These are phyloP conservation scores for Elsinoe batatas DNA, from an alignment of 2,329 filamentous ascomycete species.

Conservation along the genomic window DNA sequence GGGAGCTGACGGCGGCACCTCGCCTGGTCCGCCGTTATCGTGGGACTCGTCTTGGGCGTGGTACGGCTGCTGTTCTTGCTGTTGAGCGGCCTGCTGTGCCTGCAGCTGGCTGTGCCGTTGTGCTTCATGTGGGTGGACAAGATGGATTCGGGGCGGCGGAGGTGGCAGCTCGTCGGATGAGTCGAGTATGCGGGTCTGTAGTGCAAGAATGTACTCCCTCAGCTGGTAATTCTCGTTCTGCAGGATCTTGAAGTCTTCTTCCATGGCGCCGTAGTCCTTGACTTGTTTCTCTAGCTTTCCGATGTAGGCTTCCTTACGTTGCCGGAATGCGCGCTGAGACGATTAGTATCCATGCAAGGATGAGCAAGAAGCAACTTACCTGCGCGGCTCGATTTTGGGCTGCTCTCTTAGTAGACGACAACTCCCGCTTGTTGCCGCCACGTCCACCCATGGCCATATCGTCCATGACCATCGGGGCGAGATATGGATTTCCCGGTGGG, in stretches of 20 bases:
- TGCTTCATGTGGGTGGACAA: slow-evolving; percentile 41
- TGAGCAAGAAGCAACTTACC: slow-evolving; percentile 42
- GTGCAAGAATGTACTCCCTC: slow-evolving; percentile 81
- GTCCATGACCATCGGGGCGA: slow-evolving; percentile 50
- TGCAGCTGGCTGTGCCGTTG: background rate
- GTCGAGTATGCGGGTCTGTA: slow-evolving; percentile 80
- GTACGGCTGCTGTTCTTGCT: slow-evolving; percentile 10
- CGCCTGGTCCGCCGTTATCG: background rate
- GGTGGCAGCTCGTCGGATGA: slow-evolving; percentile 74
- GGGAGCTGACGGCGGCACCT: background rate
- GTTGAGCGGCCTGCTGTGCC: slow-evolving; percentile 21
- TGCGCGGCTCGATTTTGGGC: slow-evolving; percentile 95
- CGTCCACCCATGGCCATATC: slow-evolving; percentile 41
- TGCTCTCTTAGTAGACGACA: slow-evolving; percentile 91
- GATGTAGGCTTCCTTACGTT: slow-evolving; percentile 96
- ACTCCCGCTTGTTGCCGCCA: slow-evolving; percentile 70
- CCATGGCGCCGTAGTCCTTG: slow-evolving; percentile 65
- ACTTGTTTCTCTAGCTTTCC: slow-evolving; percentile 95
- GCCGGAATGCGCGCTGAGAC: slow-evolving; percentile 78
- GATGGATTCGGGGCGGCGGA: slow-evolving; percentile 68
- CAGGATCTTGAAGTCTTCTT: slow-evolving; percentile 66
- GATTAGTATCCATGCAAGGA: background rate
- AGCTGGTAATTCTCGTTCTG: slow-evolving; percentile 84
- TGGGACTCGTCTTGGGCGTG: background rate
- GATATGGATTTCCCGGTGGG: slow-evolving; percentile 37